Conservation (phyloP, 352 stramenopile species). For the Globisporangium okanoganense region DNA sequence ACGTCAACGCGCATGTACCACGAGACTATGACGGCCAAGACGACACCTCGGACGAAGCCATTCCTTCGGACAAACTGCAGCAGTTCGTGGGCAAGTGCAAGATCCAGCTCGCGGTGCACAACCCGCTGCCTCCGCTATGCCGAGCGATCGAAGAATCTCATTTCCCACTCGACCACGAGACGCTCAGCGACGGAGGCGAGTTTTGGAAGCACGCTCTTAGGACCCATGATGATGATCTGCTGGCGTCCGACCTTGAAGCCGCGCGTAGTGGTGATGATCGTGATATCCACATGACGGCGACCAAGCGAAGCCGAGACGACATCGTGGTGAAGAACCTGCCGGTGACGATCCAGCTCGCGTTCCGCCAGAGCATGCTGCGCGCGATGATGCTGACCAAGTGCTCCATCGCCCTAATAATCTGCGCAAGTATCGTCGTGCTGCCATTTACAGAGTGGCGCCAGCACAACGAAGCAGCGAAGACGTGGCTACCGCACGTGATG, state of each 20-base stretch:
- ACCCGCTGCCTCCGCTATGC: constrained; percentile 16
- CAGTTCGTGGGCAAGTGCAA: constrained; percentile 7
- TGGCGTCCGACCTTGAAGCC: constrained; percentile 1
- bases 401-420: not conserved
- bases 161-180: not conserved
- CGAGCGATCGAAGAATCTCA: constrained; percentile 16
- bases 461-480: not conserved
- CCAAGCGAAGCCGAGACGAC: constrained; percentile 4
- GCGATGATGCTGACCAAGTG: constrained; percentile 2
- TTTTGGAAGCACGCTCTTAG: constrained; percentile 2
- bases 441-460: constrained; percentile 9
- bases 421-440: not conserved
- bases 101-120: constrained; percentile 16
- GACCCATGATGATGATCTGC: not conserved
- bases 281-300: not conserved
- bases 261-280: not conserved
- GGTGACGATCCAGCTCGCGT: constrained; percentile 13
- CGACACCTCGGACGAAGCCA: not conserved
- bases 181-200: not conserved
- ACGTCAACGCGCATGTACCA: not conserved
- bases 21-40: not conserved
- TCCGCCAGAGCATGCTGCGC: constrained; percentile 19
- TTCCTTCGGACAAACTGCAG: not conserved
- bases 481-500: constrained; percentile 1
- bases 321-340: constrained; percentile 12